Percentiles rank a stretch among this genome's conserved stretches.
These are phyloP conservation scores for Cyberlindnera lachancei DNA, from an alignment of 805 yeast genomes.

Conservation along the genomic window DNA sequence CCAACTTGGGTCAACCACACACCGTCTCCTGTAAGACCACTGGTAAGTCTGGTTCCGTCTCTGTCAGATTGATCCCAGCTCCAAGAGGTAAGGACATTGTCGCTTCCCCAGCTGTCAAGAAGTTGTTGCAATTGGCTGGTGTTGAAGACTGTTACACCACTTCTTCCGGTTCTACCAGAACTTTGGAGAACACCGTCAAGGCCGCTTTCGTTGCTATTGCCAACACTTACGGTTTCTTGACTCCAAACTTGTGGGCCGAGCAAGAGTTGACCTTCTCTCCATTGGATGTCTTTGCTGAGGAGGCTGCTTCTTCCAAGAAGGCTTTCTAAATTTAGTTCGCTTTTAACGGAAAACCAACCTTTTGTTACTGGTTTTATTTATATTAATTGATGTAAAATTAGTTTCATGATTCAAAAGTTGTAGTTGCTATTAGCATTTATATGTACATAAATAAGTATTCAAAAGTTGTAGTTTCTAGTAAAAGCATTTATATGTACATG, in stretches of 20 bases:
- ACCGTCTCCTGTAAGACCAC: slow-evolving; percentile 96
- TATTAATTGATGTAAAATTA: not conserved
- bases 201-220: slow-evolving; percentile 99
- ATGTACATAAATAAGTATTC: not conserved
- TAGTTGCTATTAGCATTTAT: no score
- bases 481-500: no score
- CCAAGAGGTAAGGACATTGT: slow-evolving; percentile 99
- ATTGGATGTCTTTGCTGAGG: slow-evolving; percentile 88
- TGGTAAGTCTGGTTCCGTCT: slow-evolving; percentile 99
- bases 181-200: slow-evolving; percentile 99
- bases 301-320: slow-evolving; percentile 66
- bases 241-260: slow-evolving; percentile 97
- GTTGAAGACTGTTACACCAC: slow-evolving; percentile 98
- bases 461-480: slow-evolving; percentile 1
- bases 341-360: no score
- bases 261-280: slow-evolving; percentile 84
- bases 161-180: slow-evolving; percentile 98
- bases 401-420: not conserved
- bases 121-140: slow-evolving; percentile 98
- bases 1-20: slow-evolving; percentile 99
- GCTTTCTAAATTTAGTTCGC: slow-evolving; percentile 15
- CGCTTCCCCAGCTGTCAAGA: slow-evolving; percentile 99
- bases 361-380: slow-evolving; percentile 1
- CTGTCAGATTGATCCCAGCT: slow-evolving; percentile 98
- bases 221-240: slow-evolving; percentile 99